Conservation (phyloP, 306 rosid species). For the Corylus americana region DNA sequence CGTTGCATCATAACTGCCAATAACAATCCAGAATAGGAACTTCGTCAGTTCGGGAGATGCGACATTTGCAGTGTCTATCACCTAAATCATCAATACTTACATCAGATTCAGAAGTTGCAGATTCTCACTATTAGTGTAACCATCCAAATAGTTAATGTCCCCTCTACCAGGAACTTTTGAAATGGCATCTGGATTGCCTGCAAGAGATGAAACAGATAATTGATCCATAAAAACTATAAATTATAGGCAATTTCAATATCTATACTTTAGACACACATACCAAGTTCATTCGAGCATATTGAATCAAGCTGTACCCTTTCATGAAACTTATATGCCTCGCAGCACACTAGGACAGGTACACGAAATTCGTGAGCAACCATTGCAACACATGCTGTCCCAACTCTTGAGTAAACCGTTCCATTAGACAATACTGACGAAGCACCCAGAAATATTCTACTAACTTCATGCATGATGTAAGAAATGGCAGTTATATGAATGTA, state of each 20-base stretch:
- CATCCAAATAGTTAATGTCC: slow-evolving; percentile 52
- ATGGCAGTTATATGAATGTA: slow-evolving; percentile 60
- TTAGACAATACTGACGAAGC: slow-evolving; percentile 57
- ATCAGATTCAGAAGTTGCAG: slow-evolving; percentile 57
- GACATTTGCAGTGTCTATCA: neutral
- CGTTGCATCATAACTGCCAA: slow-evolving; percentile 63
- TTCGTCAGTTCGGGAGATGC: slow-evolving; percentile 33
- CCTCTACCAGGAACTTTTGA: slow-evolving; percentile 44
- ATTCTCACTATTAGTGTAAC: slow-evolving; percentile 43
- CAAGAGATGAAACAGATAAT: slow-evolving; percentile 28
- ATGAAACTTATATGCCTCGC: slow-evolving; percentile 66
- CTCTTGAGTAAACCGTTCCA: slow-evolving; percentile 62
- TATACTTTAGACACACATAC: slow-evolving; percentile 30
- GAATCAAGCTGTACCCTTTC: slow-evolving; percentile 68
- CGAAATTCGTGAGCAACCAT: slow-evolving; percentile 63
- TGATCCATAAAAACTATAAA: slow-evolving; percentile 21
- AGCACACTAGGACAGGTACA: slow-evolving; percentile 61
- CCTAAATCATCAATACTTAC: slow-evolving; percentile 33
- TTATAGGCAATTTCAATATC: slow-evolving; percentile 1
- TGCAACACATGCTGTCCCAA: slow-evolving; percentile 63
- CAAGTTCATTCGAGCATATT: slow-evolving; percentile 63
- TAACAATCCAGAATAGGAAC: slow-evolving; percentile 18
- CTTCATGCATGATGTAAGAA: slow-evolving; percentile 65
- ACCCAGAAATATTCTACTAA: slow-evolving; percentile 52
- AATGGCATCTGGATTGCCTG: slow-evolving; percentile 57